Evolutionary conservation across 2,329 filamentous ascomycete genomes (phyloP).

Genomic region (Thermoascus crustaceus): DNA sequence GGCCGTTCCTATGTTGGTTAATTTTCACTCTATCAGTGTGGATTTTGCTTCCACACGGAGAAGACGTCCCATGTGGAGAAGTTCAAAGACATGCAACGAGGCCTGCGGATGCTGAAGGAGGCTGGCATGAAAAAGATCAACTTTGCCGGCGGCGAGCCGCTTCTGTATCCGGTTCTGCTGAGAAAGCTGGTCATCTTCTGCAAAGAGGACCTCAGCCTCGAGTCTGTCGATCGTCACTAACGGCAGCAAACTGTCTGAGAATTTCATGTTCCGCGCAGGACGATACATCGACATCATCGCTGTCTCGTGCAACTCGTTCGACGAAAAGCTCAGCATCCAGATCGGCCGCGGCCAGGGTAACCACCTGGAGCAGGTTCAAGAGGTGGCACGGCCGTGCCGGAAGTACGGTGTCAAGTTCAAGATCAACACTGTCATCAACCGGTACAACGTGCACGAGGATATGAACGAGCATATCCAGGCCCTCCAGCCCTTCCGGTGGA

Average conservation of each 20-base stretch:
- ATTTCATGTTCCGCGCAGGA: conserved; percentile 37
- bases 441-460: conserved; percentile 43
- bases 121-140: conserved; percentile 51
- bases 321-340: conserved; percentile 41
- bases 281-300: conserved; percentile 47
- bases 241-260: conserved; percentile 40
- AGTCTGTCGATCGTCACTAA: conserved; percentile 50
- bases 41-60: conserved; percentile 52
- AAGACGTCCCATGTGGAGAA: conserved; percentile 39
- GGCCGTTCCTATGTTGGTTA: conserved; percentile 31
- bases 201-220: conserved; percentile 42
- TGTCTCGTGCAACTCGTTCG: conserved; percentile 49
- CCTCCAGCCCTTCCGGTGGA: conserved; percentile 47
- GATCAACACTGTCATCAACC: conserved; percentile 49
- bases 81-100: conserved; percentile 36
- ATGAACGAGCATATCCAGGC: conserved; percentile 35
- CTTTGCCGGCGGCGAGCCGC: conserved; percentile 49
- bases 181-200: conserved; percentile 39
- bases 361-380: conserved; percentile 39
- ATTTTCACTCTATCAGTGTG: conserved; percentile 42
- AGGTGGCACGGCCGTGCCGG: conserved; percentile 40
- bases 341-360: conserved; percentile 46
- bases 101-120: conserved; percentile 38
- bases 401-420: conserved; percentile 47
- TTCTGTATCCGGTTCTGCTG: conserved; percentile 42